These are phyloP conservation scores for Spathaspora arborariae DNA, from an alignment of 805 yeast species.

Conservation along the genomic window DNA sequence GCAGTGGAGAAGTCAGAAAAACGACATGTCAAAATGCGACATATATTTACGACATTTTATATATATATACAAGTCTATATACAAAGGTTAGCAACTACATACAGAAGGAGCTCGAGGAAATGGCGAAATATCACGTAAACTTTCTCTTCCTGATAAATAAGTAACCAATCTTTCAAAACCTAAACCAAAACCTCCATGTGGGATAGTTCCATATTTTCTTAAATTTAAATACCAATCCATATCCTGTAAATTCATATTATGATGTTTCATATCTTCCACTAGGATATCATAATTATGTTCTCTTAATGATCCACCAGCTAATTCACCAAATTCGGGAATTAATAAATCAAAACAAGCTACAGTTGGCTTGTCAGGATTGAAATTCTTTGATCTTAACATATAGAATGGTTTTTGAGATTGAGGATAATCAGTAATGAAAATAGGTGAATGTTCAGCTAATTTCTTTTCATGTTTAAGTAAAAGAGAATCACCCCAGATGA, in stretches of 20 bases:
- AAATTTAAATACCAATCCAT: conserved; percentile 79
- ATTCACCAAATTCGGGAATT: conserved; percentile 89
- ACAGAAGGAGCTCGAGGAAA: conserved; percentile 68
- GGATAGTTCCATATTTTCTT: conserved; percentile 74
- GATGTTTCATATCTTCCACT: conserved; percentile 42
- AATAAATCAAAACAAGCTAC: conserved; percentile 89
- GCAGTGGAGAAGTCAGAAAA: not conserved
- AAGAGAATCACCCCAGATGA: conserved; percentile 68
- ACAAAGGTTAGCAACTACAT: conserved; percentile 26
- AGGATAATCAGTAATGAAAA: conserved; percentile 90
- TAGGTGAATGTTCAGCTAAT: conserved; percentile 77
- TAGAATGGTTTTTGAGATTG: conserved; percentile 78
- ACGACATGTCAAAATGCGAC: not conserved
- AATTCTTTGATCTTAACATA: conserved; percentile 58
- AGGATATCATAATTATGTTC: conserved; percentile 59
- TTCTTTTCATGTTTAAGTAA: conserved; percentile 89
- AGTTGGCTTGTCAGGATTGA: conserved; percentile 40
- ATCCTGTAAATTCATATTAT: conserved; percentile 56
- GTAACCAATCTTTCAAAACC: conserved; percentile 86
- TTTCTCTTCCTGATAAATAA: conserved; percentile 69
- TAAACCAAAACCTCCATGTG: conserved; percentile 97
- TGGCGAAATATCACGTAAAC: conserved; percentile 81
- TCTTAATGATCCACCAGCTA: conserved; percentile 92
- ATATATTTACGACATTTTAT: not conserved
- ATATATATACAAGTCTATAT: not conserved